Percentiles rank a stretch among this genome's conserved stretches.
Conservation (phyloP, 441 rosid species). For the Cnidoscolus chayamansa region DNA sequence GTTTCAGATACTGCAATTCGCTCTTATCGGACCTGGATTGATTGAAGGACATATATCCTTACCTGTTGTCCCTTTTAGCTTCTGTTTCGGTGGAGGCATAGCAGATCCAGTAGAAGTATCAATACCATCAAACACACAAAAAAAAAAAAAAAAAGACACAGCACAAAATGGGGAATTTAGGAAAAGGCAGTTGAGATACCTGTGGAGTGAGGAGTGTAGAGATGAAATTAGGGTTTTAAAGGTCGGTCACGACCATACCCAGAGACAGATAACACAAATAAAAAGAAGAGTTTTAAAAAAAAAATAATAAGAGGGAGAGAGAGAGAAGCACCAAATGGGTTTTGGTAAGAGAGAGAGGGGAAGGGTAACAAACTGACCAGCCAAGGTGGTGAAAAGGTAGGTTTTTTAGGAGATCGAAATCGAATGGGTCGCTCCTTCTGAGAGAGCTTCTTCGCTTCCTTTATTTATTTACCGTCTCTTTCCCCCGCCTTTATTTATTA, state of each 20-base stretch:
- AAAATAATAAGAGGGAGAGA: not conserved
- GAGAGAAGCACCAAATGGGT: not conserved
- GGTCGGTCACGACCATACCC: slow-evolving; percentile 24
- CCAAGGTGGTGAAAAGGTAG: slow-evolving; percentile 44
- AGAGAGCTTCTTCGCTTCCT: not conserved
- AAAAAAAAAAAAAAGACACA: slow-evolving; percentile 7
- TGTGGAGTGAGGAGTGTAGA: slow-evolving; percentile 16
- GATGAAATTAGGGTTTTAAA: slow-evolving; percentile 48
- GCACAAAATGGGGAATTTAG: not conserved
- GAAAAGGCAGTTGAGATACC: slow-evolving; percentile 5
- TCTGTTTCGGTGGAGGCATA: slow-evolving; percentile 33
- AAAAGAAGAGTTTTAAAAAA: not conserved
- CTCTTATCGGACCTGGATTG: slow-evolving; percentile 83
- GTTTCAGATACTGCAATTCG: slow-evolving; percentile 60
- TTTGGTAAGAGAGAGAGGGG: not conserved
- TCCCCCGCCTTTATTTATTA: not conserved
- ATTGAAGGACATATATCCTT: slow-evolving; percentile 90
- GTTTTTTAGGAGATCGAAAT: slow-evolving; percentile 51
- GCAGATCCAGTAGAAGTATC: slow-evolving; percentile 10
- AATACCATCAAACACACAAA: slow-evolving; percentile 19
- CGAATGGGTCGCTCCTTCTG: slow-evolving; percentile 31
- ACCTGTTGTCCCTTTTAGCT: slow-evolving; percentile 31
- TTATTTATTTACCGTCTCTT: not conserved
- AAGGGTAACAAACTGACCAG: slow-evolving; percentile 31
- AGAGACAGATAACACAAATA: slow-evolving; percentile 11